Conservation (phyloP, 2,329 filamentous ascomycete genomes). For the Ploettnerulaceae sp. region DNA sequence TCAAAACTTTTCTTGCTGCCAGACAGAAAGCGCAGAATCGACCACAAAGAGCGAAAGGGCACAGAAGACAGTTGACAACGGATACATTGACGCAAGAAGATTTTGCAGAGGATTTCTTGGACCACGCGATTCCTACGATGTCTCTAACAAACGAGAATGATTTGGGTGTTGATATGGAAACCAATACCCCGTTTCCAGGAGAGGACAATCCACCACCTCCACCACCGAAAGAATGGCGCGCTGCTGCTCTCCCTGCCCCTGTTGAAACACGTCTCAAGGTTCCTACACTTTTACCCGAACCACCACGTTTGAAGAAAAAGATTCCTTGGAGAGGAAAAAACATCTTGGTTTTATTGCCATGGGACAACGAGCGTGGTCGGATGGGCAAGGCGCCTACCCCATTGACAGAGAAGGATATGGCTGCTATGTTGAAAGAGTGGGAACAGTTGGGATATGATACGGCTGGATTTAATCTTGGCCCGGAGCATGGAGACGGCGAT, state of each 20-base stretch:
- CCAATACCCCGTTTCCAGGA: constrained; percentile 21
- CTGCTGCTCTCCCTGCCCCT: constrained; percentile 20
- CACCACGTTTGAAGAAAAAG: constrained; percentile 63
- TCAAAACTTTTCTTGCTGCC: constrained; percentile 28
- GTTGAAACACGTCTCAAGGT: constrained; percentile 13
- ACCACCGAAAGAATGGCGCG: constrained; percentile 26
- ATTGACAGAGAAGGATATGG: constrained; percentile 50
- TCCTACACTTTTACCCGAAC: constrained; percentile 36
- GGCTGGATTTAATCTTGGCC: constrained; percentile 61
- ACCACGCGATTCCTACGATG: constrained; percentile 23
- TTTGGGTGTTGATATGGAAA: constrained; percentile 19
- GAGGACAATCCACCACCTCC: constrained; percentile 39
- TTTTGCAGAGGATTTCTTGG: constrained; percentile 27
- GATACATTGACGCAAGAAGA: constrained; percentile 33
- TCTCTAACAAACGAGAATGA: constrained; percentile 22
- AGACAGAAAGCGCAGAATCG: constrained; percentile 20
- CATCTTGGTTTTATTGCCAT: constrained; percentile 65
- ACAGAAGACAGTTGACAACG: constrained; percentile 33
- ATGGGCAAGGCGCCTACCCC: constrained; percentile 50
- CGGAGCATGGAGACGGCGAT: constrained; percentile 29
- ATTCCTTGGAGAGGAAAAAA: constrained; percentile 71
- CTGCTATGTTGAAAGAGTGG: constrained; percentile 60
- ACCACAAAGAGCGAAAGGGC: constrained; percentile 21
- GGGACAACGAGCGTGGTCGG: constrained; percentile 60
- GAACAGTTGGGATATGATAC: constrained; percentile 65